These are phyloP conservation scores for Bruguiera gymnorhiza DNA, from an alignment of 345 rosid species.

Conservation along the genomic window DNA sequence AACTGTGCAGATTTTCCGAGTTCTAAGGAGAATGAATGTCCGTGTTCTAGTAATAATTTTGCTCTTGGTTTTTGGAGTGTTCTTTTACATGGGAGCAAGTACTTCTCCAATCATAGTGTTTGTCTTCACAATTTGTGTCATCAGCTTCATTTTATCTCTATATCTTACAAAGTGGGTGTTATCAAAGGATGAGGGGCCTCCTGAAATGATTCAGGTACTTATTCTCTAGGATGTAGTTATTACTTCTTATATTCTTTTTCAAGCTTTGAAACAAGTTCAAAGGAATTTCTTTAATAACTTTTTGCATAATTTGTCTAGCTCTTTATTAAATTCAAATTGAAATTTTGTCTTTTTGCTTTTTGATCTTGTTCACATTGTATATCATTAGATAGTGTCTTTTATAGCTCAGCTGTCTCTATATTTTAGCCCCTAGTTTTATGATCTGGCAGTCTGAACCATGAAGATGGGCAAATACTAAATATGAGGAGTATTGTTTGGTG, in stretches of 20 bases:
- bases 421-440: background rate
- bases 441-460: background rate
- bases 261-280: background rate
- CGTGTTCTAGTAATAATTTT: constrained; percentile 70
- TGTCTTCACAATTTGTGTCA: constrained; percentile 78
- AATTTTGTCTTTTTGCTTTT: no score
- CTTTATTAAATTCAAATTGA: no score
- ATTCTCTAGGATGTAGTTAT: constrained; percentile 6
- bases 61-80: constrained; percentile 64
- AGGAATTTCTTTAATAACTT: background rate
- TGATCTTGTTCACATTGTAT: background rate
- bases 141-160: constrained; percentile 69
- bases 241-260: background rate
- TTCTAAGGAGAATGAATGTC: constrained; percentile 70
- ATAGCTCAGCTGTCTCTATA: background rate
- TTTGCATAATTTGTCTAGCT: no score
- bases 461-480: background rate
- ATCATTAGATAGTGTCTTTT: background rate
- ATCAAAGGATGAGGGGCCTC: constrained; percentile 98
- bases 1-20: constrained; percentile 68
- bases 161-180: constrained; percentile 96
- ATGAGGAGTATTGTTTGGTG: background rate
- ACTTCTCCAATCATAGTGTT: constrained; percentile 92
- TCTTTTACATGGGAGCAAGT: constrained; percentile 83
- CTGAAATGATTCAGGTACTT: constrained; percentile 89